Base-by-base conservation (phyloP, 2,329 filamentous ascomycete species). In the Raffaelea arxii region DNA sequence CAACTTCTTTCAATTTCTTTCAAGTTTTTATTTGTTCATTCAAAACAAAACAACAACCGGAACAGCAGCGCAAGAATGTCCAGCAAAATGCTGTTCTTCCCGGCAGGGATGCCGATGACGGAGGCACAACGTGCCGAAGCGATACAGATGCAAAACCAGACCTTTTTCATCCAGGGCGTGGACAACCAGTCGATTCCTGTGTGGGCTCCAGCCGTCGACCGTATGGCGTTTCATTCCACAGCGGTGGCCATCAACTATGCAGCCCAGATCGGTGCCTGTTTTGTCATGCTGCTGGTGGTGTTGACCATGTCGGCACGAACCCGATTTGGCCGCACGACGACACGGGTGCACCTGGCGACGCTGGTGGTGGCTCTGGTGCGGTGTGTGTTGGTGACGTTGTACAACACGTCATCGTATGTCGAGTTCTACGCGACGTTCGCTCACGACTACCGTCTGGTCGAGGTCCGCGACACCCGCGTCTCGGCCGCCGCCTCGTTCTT, bases 261-360 rank as follows among this genome's bases (percentile, higher is more conserved):
- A 41, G 25, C 43, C 36, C 54, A 56, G 54, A 46, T 52, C 23
- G 54, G 55, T 7, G 54, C 55, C 19, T 78, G 76, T 41, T 53
- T 82, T 48, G 64, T 83, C 50, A 75, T 88, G 56, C 67, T 90
- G 18, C 54, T 83, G 38, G 69, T 84, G 25, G 66, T 90, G 3
- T 64, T 88, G 11, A 57, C 82, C 48, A 72, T 90, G 61, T 89
- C 85, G 0, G 77, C 77, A 19, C 60, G 68, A 0, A 69, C 77
- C 53, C 88, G 86, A 60, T 75, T 85, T 49, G 66, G 67, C 44
- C 81, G 82, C 2, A 58, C 70, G 0, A 73, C 86, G 19, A 85
- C 84, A 59, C 57, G 81, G 52, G 67, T 89, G 55, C 88, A 90
- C 58, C 54, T 75, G 19, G 49, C 71, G 22, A 75, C 77, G 14